A percentile compares a stretch with the other conserved stretches of the same genome.
Conservation (phyloP, 139 green algal species). For the Bryopsis sp. region DNA sequence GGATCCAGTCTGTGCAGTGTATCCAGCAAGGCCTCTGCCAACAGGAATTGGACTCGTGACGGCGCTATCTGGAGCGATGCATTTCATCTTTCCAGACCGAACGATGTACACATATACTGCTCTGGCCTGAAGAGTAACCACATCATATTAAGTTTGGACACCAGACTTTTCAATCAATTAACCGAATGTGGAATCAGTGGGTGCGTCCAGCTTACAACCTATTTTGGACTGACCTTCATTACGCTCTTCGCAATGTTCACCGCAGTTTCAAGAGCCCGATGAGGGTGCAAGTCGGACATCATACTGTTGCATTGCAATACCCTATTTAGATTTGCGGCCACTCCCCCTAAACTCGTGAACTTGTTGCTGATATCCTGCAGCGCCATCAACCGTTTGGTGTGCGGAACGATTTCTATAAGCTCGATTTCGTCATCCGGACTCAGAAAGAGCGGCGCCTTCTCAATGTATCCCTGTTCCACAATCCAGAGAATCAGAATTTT, state of each 20-base stretch:
- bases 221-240: neutral
- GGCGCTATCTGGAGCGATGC: too few relatives aligned
- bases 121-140: too few relatives aligned
- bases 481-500: neutral
- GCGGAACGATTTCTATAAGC: neutral
- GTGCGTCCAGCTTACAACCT: too few relatives aligned
- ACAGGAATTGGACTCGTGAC: too few relatives aligned
- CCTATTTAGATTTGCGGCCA: neutral
- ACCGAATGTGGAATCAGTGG: too few relatives aligned
- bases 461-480: neutral
- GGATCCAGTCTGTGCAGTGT: too few relatives aligned
- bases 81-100: too few relatives aligned
- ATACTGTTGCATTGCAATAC: neutral
- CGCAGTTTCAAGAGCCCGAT: neutral
- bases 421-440: neutral
- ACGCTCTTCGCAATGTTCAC: neutral
- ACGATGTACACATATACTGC: too few relatives aligned
- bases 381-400: neutral
- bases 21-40: too few relatives aligned
- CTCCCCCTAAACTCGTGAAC: neutral
- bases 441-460: neutral
- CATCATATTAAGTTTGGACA: too few relatives aligned
- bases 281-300: neutral
- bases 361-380: neutral
- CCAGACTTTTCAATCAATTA: too few relatives aligned